These are phyloP conservation scores for Phytophthora idaei DNA, from an alignment of 352 stramenopile genomes.

Conservation along the genomic window DNA sequence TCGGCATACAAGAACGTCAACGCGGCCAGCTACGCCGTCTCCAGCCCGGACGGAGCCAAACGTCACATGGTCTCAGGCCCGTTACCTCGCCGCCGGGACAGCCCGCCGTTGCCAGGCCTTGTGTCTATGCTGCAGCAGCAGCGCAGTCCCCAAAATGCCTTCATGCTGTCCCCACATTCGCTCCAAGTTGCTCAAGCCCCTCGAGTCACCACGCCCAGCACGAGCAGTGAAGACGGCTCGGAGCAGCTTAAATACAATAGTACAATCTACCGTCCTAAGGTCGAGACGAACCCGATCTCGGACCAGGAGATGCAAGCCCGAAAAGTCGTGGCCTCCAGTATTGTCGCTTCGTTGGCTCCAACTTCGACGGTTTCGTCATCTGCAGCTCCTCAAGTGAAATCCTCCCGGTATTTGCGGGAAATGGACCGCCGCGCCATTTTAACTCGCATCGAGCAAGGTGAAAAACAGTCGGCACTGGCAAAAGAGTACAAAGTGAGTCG, in stretches of 20 bases:
- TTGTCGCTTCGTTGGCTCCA: conserved; percentile 6
- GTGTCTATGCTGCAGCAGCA: conserved; percentile 34
- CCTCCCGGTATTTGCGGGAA: conserved; percentile 63
- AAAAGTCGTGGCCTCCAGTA: conserved; percentile 1
- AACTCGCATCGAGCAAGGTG: conserved; percentile 50
- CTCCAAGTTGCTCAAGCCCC: neutral
- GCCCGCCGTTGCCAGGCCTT: conserved; percentile 25
- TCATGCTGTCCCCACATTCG: conserved; percentile 14
- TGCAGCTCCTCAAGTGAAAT: conserved; percentile 25
- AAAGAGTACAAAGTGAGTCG: conserved; percentile 74
- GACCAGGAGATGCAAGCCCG: conserved; percentile 2
- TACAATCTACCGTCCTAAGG: neutral
- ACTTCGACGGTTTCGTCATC: neutral
- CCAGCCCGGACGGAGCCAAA: conserved; percentile 19
- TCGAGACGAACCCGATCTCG: neutral
- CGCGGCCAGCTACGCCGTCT: conserved; percentile 15
- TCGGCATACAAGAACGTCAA: conserved; percentile 21
- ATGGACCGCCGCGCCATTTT: conserved; percentile 68
- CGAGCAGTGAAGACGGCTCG: conserved; percentile 14
- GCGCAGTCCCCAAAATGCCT: conserved; percentile 10
- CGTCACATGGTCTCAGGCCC: conserved; percentile 19
- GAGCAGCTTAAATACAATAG: neutral
- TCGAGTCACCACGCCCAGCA: conserved; percentile 13
- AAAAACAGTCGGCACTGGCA: conserved; percentile 66
- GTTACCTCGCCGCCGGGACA: conserved; percentile 10